Evolutionary conservation across 2,329 filamentous ascomycete species (phyloP).

Genomic region (Aureobasidium melanogenum): DNA sequence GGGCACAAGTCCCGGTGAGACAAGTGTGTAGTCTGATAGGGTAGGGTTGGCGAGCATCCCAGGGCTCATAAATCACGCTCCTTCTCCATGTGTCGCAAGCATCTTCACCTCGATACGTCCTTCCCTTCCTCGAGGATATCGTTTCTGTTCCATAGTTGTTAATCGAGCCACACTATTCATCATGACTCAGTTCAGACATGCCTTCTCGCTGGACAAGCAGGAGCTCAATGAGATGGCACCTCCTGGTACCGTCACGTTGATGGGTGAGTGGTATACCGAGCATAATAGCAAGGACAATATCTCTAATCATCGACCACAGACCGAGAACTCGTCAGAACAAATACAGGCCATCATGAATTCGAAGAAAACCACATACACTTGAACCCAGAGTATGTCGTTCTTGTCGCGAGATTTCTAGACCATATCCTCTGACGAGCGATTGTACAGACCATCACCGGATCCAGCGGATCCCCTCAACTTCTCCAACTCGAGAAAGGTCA

Average conservation of each 20-base stretch:
- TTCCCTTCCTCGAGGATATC: background rate
- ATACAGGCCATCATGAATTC: slow-evolving; percentile 22
- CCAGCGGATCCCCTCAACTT: slow-evolving; percentile 35
- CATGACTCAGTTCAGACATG: slow-evolving; percentile 28
- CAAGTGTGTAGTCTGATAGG: background rate
- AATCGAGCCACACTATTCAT: background rate
- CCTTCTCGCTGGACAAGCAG: slow-evolving; percentile 31
- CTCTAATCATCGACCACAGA: slow-evolving; percentile 15
- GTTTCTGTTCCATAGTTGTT: background rate
- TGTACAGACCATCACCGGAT: slow-evolving; percentile 27
- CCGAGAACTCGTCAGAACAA: slow-evolving; percentile 19
- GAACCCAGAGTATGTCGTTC: slow-evolving; percentile 18
- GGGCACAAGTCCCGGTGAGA: background rate
- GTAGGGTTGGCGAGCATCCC: background rate
- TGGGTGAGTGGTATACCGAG: slow-evolving; percentile 24
- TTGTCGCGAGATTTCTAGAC: too few relatives aligned
- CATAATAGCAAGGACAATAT: background rate
- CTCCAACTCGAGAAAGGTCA: slow-evolving; percentile 27
- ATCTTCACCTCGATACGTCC: background rate
- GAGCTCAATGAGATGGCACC: slow-evolving; percentile 31
- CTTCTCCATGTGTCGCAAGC: background rate
- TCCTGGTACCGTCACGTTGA: slow-evolving; percentile 31
- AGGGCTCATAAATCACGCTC: slow-evolving; percentile 1
- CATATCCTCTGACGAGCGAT: background rate
- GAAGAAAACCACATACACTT: slow-evolving; percentile 30